Percentiles rank a stretch among this genome's conserved stretches.
These are phyloP conservation scores for Syncephalastrum monosporum DNA, from an alignment of 371 early-diverging fungal genomes.

Conservation along the genomic window DNA sequence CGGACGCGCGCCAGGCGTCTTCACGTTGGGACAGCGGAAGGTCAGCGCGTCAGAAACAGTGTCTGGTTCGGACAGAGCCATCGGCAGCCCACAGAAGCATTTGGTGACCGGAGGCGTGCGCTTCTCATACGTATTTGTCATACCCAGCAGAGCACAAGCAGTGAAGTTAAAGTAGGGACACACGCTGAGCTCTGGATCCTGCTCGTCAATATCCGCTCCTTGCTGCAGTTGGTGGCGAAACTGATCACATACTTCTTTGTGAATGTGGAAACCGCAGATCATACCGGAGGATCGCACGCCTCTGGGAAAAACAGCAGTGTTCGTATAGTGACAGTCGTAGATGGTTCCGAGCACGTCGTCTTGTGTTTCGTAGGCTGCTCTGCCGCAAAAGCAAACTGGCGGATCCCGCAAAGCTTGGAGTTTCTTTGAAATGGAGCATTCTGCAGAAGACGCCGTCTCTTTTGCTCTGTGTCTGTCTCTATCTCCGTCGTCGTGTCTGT, in stretches of 20 bases:
- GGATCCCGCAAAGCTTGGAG: constrained; percentile 2
- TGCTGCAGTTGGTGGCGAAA: constrained; percentile 14
- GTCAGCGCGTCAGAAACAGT: neutral
- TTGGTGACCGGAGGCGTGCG: constrained; percentile 8
- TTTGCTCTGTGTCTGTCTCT: too few relatives aligned
- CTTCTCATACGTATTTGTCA: constrained; percentile 19
- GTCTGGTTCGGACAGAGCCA: constrained; percentile 9
- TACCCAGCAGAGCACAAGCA: constrained; percentile 38
- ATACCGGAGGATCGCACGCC: neutral
- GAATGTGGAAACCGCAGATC: constrained; percentile 52
- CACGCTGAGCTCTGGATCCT: constrained; percentile 31
- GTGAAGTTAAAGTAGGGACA: constrained; percentile 50
- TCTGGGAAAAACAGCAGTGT: neutral
- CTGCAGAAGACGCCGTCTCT: too few relatives aligned
- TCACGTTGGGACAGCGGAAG: constrained; percentile 30
- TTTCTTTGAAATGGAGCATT: too few relatives aligned
- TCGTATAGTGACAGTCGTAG: constrained; percentile 27
- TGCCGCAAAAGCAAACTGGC: constrained; percentile 37
- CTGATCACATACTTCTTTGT: constrained; percentile 33
- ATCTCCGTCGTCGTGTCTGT: too few relatives aligned
- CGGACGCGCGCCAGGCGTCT: constrained; percentile 23
- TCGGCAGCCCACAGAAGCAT: constrained; percentile 19
- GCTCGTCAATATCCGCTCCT: constrained; percentile 10
- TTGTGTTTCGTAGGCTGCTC: constrained; percentile 22
- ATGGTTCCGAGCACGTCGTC: constrained; percentile 24